Base-by-base conservation (phyloP, 2,329 filamentous ascomycete genomes). In the Nakataea oryzae region DNA sequence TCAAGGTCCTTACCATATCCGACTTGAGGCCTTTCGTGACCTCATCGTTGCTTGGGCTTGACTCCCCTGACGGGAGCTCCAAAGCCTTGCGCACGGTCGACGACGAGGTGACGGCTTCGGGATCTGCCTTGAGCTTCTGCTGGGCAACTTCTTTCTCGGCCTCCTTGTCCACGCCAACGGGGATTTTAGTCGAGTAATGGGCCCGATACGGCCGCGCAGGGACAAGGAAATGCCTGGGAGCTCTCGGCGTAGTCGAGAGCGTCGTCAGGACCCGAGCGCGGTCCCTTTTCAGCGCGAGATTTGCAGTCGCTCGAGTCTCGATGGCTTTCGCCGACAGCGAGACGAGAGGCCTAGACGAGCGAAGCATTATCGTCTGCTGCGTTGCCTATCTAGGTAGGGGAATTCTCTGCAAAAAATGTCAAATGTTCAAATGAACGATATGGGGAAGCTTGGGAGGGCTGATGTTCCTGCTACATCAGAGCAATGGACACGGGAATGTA, bases 31-130 rank as follows among this genome's bases (percentile, higher is more conserved):
- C 74, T 2, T 70, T 68, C 1, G 61, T 54, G 12, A 78, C 70
- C 3, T 71, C 67, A 26, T 70, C 66, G 1, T 70, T 65, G 12
- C 58, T 63, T 60, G 70, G 67, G 66, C 24, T 50, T 4, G 58
- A 60, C 32, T 58, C 17, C n/a, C n/a, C 26, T 21, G 63, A 62
- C 57, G 73, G n/a, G n/a, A n/a, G 67, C 70, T 84, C 77, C 54
- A 82, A 74, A 58, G 83, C 73, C 65, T 79, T 77, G 62, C 83
- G 79, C 21, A 79, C 74, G 13, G 75, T 77, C 1, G 88, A 92
- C 55, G 78, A 78, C 27, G 74, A 74, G 0, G 86, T 83, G 0
- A 92, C 88, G 8, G 76, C 72, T 54, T 83, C 82, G 0, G 88
- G 88, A 30, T 83, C 74, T 3, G 83, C 69, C 63, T 83, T 70